Conservation (phyloP, 805 yeast genomes). For the Tetrapisispora pingtungensis region DNA sequence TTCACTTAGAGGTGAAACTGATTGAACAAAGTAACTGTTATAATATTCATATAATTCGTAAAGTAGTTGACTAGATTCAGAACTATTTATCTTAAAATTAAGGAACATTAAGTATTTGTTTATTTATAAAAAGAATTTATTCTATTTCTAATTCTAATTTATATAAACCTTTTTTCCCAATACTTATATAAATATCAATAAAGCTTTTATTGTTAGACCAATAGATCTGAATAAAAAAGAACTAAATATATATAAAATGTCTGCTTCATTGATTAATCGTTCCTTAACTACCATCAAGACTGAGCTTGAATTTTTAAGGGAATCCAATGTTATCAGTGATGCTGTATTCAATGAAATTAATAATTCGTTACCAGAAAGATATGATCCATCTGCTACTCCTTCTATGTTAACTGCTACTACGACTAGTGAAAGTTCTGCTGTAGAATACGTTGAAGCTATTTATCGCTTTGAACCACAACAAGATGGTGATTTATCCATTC, state of each 20-base stretch:
- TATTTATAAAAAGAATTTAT: too few relatives aligned
- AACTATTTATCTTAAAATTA: too few relatives aligned
- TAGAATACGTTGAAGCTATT: conserved; percentile 50
- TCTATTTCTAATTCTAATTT: too few relatives aligned
- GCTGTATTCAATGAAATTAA: conserved; percentile 43
- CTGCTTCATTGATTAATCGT: conserved; percentile 59
- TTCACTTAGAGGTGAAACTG: too few relatives aligned
- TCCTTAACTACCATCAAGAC: conserved; percentile 66
- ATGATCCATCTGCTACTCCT: conserved; percentile 27
- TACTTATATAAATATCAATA: too few relatives aligned
- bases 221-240: too few relatives aligned
- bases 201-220: too few relatives aligned
- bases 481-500: conserved; percentile 58
- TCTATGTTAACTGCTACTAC: conserved; percentile 2
- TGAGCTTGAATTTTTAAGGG: conserved; percentile 71
- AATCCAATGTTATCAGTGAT: conserved; percentile 60
- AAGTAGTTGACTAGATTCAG: too few relatives aligned
- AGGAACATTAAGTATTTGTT: too few relatives aligned
- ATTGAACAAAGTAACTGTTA: too few relatives aligned
- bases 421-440: conserved; percentile 2
- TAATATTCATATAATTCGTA: too few relatives aligned
- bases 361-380: conserved; percentile 46
- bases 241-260: conserved; percentile 24
- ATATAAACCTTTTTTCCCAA: too few relatives aligned
- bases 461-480: conserved; percentile 71